Percentiles rank a stretch among this genome's conserved stretches.
Conservation (phyloP, 2,329 filamentous ascomycete genomes). For the Aureobasidium sp. region DNA sequence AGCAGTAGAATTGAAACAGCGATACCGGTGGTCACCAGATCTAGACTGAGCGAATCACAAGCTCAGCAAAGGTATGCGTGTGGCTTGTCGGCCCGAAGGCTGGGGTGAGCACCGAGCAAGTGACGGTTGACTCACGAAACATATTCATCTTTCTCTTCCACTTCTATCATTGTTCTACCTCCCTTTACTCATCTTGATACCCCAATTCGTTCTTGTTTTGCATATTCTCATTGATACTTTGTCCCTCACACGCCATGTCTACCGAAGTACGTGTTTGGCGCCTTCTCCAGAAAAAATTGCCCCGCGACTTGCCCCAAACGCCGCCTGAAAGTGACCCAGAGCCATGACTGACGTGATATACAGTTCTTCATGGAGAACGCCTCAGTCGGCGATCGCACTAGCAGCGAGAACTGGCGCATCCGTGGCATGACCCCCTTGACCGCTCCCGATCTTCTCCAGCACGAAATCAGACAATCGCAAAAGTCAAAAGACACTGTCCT, state of each 20-base stretch:
- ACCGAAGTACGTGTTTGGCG: neutral
- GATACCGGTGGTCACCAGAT: conserved; percentile 7
- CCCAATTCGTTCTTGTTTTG: neutral
- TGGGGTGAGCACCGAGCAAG: neutral
- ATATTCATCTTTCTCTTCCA: neutral
- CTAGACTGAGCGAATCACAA: conserved; percentile 1
- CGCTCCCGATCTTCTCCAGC: conserved; percentile 87
- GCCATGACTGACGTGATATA: conserved; percentile 14
- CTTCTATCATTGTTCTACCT: neutral
- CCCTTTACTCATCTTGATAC: neutral
- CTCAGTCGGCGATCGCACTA: conserved; percentile 42
- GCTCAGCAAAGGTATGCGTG: neutral
- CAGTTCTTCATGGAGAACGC: conserved; percentile 47
- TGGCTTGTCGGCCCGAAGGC: neutral
- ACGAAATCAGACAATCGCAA: conserved; percentile 64
- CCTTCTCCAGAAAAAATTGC: neutral
- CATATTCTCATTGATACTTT: neutral
- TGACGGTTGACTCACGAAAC: neutral
- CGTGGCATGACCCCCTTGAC: conserved; percentile 89
- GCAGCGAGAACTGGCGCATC: conserved; percentile 47
- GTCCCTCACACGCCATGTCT: neutral
- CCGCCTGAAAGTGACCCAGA: neutral
- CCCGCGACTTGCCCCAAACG: neutral
- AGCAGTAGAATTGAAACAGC: neutral
- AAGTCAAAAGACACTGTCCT: conserved; percentile 51